A percentile compares a stretch with the other conserved stretches of the same genome.
phyloP scores from a whole-genome alignment of 768 basidiomycete genomes.

The Hericium coralloides region DNA sequence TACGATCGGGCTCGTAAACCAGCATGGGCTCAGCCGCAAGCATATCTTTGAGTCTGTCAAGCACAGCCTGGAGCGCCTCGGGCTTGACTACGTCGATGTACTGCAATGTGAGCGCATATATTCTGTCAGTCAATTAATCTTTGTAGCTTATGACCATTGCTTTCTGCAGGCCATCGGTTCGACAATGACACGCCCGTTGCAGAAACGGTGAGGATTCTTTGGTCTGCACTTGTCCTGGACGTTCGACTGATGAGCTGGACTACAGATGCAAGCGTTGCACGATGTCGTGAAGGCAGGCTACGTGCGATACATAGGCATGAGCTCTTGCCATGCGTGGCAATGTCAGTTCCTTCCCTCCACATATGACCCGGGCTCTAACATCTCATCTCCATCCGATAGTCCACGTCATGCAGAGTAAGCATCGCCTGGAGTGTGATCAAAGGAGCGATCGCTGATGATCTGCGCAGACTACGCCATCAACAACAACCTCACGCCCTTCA shows the following conservation, averaged over 20 bases:
- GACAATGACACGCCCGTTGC: constrained; percentile 27
- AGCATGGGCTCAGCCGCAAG: constrained; percentile 28
- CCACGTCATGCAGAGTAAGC: constrained; percentile 20
- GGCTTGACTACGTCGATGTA: constrained; percentile 49
- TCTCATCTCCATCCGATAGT: neutral
- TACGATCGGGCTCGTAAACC: constrained; percentile 26
- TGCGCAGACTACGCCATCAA: constrained; percentile 1
- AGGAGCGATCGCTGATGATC: neutral
- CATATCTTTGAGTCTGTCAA: constrained; percentile 51
- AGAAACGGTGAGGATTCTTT: constrained; percentile 8
- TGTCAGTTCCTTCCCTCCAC: constrained; percentile 5
- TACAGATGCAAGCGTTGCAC: constrained; percentile 29
- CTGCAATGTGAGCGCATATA: constrained; percentile 32
- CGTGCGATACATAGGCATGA: constrained; percentile 27
- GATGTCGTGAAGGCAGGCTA: constrained; percentile 31
- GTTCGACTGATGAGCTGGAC: neutral
- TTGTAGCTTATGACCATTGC: neutral
- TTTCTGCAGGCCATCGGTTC: constrained; percentile 19
- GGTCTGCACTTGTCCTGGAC: neutral
- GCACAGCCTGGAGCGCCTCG: constrained; percentile 31
- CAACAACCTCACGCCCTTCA: constrained; percentile 1
- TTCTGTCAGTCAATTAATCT: neutral
- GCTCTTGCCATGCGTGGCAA: constrained; percentile 20
- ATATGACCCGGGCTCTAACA: neutral
- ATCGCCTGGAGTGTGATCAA: neutral